Evolutionary conservation across 495 filamentous ascomycete species (phyloP), one percentile per base, ranked within the genome.

Genomic region (Mytilinidion resinicola): DNA sequence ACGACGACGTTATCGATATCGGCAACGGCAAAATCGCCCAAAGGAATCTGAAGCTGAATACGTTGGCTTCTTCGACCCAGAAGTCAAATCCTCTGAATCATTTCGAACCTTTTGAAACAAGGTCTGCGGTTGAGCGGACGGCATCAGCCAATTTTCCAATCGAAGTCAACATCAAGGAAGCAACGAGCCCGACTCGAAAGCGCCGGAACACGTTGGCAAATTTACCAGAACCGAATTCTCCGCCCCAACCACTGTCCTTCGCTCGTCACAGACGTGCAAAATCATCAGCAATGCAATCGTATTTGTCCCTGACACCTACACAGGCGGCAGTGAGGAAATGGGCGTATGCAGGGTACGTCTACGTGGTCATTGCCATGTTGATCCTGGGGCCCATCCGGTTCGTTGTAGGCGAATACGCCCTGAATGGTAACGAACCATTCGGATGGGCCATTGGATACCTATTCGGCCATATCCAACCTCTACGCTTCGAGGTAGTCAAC

Each of bases 391-490:
- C 83, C 1, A 78, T 97, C 47, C 82, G 90, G 20, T 74, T 72
- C 9, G 87, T 90, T 58, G 79, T 97, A 47, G 69, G 76, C 39
- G 71, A 74, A 48, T 74, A 77, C 33, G 91, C 90, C 17, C 75
- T 98, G 3, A 67, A 80, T 21, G 83, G 82, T 41, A 67, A 81
- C 42, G 93, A 98, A 61, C 91, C 93, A 0, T 80, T 98, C 35
- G 88, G 91, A 0, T 98, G 93, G 93, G 91, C 90, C 0, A 70
- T 96, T 4, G 85, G 87, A 1, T 98, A 98, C 69, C 72, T 96
- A 19, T 81, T 97, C 59, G 91, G 95, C 12, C 89, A 96, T 63
- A 67, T 92, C 8, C 77, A 48, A 4, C 36, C 65, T 14, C 35
- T 76, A 3, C 71, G 75, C 25, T 82, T 86, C 71, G 77, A 81